Conservation (phyloP, 73 alveolate genomes). For the Tetrahymena elliotti region DNA sequence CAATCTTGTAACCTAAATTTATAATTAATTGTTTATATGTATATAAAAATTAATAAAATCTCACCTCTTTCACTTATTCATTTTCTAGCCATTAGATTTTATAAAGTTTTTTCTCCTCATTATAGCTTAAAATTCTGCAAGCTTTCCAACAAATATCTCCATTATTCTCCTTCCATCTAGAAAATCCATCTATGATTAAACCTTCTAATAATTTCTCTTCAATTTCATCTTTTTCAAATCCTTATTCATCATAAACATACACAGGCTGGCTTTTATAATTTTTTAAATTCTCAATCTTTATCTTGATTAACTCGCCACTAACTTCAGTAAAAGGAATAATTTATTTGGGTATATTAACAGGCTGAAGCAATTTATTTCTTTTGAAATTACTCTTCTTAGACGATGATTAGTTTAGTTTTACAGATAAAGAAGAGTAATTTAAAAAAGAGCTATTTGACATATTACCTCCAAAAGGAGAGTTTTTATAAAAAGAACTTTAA, state of each 20-base stretch:
- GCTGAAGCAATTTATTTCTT: neutral
- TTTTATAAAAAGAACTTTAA: neutral
- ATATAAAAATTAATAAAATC: neutral
- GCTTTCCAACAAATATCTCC: neutral
- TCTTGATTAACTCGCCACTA: neutral
- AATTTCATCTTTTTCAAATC: neutral
- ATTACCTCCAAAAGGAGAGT: neutral
- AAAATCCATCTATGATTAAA: neutral
- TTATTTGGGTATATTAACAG: neutral
- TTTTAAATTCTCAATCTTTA: neutral
- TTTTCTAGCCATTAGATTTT: neutral
- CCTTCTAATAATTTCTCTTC: neutral
- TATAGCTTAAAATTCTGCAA: neutral
- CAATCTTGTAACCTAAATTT: neutral
- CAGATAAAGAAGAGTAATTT: neutral
- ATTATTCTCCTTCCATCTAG: neutral
- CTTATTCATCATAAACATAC: neutral
- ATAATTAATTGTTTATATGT: neutral
- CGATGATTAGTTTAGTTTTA: neutral
- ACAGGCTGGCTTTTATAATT: neutral
- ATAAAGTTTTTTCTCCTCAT: neutral
- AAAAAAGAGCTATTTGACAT: neutral
- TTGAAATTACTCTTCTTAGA: neutral
- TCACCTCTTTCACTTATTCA: neutral
- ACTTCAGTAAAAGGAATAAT: neutral